These are phyloP conservation scores for Colletotrichum truncatum DNA, from an alignment of 2,329 filamentous ascomycete species.

Conservation along the genomic window DNA sequence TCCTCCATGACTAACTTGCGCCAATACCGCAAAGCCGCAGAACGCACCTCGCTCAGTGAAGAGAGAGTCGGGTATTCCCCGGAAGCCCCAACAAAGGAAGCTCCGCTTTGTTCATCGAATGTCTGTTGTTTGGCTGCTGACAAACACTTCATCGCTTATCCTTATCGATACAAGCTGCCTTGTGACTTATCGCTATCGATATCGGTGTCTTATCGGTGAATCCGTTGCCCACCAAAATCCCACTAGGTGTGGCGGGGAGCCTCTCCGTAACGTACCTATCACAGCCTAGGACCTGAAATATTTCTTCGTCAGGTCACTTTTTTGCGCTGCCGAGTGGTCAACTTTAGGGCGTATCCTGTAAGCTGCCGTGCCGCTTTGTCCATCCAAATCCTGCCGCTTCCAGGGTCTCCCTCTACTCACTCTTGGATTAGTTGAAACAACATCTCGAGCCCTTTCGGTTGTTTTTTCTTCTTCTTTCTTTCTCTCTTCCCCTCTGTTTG, in stretches of 20 bases:
- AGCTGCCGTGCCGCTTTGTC: constrained; percentile 8
- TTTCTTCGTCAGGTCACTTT: constrained; percentile 28
- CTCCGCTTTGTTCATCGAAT: too few species aligned
- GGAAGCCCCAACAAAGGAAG: constrained; percentile 28
- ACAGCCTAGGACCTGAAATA: constrained; percentile 15
- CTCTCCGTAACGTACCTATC: constrained; percentile 19
- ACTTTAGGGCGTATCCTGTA: constrained; percentile 9
- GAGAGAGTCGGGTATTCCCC: constrained; percentile 11
- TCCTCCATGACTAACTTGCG: constrained; percentile 21
- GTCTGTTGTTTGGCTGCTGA: background rate
- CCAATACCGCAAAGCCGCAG: constrained; percentile 2
- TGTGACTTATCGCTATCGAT: background rate
- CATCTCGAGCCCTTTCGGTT: too few species aligned
- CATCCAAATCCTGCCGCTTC: background rate
- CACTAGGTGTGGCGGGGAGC: background rate
- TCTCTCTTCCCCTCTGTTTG: too few species aligned
- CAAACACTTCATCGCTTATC: background rate
- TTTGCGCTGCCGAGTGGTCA: constrained; percentile 3
- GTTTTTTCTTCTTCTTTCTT: too few species aligned
- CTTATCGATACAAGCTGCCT: background rate
- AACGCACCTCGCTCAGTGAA: background rate
- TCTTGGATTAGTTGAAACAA: background rate
- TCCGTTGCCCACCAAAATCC: background rate
- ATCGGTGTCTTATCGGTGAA: constrained; percentile 1
- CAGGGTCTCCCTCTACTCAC: background rate